A percentile compares a stretch with the other conserved stretches of the same genome.
Evolutionary conservation across 352 stramenopile species (phyloP).

Genomic region (Phytophthora sansomeana): DNA sequence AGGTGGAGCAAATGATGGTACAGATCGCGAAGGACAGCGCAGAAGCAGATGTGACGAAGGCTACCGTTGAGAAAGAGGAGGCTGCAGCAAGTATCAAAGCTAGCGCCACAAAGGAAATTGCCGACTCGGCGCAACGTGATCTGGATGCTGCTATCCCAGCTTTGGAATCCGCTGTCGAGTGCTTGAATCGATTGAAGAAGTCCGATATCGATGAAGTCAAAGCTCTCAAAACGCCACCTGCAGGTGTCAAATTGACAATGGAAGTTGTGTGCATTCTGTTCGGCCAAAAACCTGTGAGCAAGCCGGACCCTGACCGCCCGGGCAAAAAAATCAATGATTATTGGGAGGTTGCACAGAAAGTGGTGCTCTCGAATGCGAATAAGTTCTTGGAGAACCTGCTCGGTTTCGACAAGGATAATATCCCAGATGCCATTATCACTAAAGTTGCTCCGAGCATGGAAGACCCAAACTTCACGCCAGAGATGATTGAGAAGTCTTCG

Average conservation of each 20-base stretch:
- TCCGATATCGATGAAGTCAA: slow-evolving; percentile 94
- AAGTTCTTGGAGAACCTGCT: slow-evolving; percentile 92
- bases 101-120: slow-evolving; percentile 90
- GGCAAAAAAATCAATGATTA: slow-evolving; percentile 94
- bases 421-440: slow-evolving; percentile 87
- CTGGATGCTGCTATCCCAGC: slow-evolving; percentile 89
- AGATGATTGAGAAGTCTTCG: slow-evolving; percentile 93
- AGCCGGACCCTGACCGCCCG: slow-evolving; percentile 85
- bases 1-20: slow-evolving; percentile 92
- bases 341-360: slow-evolving; percentile 91
- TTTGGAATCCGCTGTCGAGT: slow-evolving; percentile 88
- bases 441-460: slow-evolving; percentile 89
- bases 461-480: slow-evolving; percentile 91
- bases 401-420: slow-evolving; percentile 95
- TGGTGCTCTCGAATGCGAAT: slow-evolving; percentile 93
- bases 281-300: slow-evolving; percentile 90
- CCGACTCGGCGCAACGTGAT: slow-evolving; percentile 88
- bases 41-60: slow-evolving; percentile 89
- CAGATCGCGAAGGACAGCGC: slow-evolving; percentile 91
- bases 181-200: slow-evolving; percentile 92
- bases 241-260: slow-evolving; percentile 93
- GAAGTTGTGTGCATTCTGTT: slow-evolving; percentile 94
- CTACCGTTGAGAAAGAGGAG: slow-evolving; percentile 90
- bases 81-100: slow-evolving; percentile 88
- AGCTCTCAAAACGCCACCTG: slow-evolving; percentile 90